Evolutionary conservation across 176 grass and related monocot species (phyloP), one percentile per base, ranked within the genome.

Genomic region (Hordeum marinum): DNA sequence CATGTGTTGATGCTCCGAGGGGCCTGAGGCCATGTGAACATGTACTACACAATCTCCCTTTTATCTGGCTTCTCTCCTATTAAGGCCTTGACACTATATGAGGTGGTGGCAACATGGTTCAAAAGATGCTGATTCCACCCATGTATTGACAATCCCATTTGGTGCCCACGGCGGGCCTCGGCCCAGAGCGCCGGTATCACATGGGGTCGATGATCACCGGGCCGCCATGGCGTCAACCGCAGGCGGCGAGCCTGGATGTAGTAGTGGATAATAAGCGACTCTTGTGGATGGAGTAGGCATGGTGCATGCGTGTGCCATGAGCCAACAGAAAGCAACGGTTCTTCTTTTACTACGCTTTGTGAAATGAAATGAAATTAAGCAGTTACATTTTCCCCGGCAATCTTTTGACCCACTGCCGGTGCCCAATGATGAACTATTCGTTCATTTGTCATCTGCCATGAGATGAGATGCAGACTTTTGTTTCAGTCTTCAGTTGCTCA

Each of bases 1-100:
- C 89, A 58, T 83, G 75, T 83, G 75, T 75, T 66, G 74, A 60
- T 66, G 66, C 70, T 83, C 46, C 17, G 36, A 76, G 46, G 46
- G 68, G 40, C 17, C 64, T 74, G 14, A 50, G 25, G 58, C 79
- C 89, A 83, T 87, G 80, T 87, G 74, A 90, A 29, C n/a, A 79
- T 78, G 73, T 90, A 83, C 79, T 45, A 29, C n/a, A 80, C 17
- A 80, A 87, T 83, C 20, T 66, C 20, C 24, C 3, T 21, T 80
- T 75, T 84, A 80, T 66, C 62, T 34, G 78, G 41, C 20, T 21
- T 15, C 11, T 54, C 71, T 41, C 18, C 20, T 21, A 55, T 55
- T n/a, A 26, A 45, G n/a, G 29, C 26, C 78, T 58, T 25, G 69
- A 73, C 64, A 83, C 32, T 63, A 83, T 39, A 24, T 59, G 35